These are phyloP conservation scores for Boletus vinaceobasis DNA, from an alignment of 768 basidiomycete species.

Conservation along the genomic window DNA sequence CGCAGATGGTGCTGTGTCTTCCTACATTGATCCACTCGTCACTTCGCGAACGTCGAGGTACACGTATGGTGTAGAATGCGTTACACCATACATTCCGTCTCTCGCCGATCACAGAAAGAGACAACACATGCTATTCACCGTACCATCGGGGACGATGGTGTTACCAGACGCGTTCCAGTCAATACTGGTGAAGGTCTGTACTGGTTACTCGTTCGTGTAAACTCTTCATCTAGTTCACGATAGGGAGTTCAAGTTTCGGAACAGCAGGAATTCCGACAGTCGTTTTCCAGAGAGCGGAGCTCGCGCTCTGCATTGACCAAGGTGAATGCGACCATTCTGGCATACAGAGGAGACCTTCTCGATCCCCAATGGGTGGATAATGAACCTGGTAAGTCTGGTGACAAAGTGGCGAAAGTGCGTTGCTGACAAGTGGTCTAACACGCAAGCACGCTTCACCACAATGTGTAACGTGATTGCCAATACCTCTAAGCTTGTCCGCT, in stretches of 20 bases:
- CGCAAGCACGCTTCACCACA: constrained; percentile 3
- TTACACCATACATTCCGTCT: constrained; percentile 22
- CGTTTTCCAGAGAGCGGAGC: neutral
- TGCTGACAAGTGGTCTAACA: neutral
- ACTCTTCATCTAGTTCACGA: neutral
- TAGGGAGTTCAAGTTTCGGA: constrained; percentile 19
- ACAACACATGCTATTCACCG: constrained; percentile 13
- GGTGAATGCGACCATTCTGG: constrained; percentile 3
- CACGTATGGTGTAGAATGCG: constrained; percentile 37
- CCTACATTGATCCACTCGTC: constrained; percentile 45
- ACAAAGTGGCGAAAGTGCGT: no score
- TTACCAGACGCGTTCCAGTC: constrained; percentile 36
- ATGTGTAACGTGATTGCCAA: constrained; percentile 13
- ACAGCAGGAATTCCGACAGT: constrained; percentile 17
- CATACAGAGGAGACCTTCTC: constrained; percentile 10
- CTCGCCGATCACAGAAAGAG: constrained; percentile 38
- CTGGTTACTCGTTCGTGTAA: accelerated
- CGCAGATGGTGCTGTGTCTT: constrained; percentile 45
- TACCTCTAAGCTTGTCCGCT: constrained; percentile 1
- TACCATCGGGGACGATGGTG: constrained; percentile 24
- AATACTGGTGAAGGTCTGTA: constrained; percentile 33
- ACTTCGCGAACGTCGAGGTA: constrained; percentile 39
- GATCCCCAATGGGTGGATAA: constrained; percentile 13
- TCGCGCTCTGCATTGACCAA: neutral
- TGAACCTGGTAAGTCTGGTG: constrained; percentile 6